Conservation (phyloP, 169 alveolate species). For the Cryptosporidium ubiquitum region DNA sequence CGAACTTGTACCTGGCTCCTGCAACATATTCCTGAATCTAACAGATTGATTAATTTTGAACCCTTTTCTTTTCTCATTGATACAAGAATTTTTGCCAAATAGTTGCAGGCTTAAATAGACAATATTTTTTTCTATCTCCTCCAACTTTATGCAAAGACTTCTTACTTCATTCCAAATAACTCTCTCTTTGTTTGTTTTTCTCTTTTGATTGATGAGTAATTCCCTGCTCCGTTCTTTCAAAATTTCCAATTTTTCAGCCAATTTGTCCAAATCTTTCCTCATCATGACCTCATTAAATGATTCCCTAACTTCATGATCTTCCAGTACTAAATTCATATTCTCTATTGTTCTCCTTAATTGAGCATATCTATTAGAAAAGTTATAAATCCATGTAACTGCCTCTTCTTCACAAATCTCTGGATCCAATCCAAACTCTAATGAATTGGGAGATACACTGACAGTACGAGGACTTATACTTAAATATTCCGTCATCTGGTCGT, state of each 20-base stretch:
- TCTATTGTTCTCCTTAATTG: not conserved
- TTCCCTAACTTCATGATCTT: not conserved
- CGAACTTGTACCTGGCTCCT: not conserved
- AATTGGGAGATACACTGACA: not conserved
- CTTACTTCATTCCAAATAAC: not conserved
- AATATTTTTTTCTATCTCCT: not conserved
- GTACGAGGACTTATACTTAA: slow-evolving; percentile 26
- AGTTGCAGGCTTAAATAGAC: not conserved
- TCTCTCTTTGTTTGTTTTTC: no score
- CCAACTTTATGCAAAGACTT: no score
- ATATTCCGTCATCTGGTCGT: not conserved
- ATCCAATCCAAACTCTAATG: not conserved
- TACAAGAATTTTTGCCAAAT: no score
- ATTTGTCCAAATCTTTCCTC: not conserved
- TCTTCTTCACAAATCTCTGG: not conserved
- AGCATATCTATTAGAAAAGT: no score
- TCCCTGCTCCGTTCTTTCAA: no score
- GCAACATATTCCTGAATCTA: not conserved
- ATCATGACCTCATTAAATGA: not conserved
- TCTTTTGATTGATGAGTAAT: no score
- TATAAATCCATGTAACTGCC: not conserved
- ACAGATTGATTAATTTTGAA: not conserved
- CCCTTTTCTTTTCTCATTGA: no score
- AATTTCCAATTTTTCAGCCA: no score
- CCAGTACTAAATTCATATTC: not conserved